Conservation (phyloP, 2,329 filamentous ascomycete genomes). For the Cladophialophora carrionii region DNA sequence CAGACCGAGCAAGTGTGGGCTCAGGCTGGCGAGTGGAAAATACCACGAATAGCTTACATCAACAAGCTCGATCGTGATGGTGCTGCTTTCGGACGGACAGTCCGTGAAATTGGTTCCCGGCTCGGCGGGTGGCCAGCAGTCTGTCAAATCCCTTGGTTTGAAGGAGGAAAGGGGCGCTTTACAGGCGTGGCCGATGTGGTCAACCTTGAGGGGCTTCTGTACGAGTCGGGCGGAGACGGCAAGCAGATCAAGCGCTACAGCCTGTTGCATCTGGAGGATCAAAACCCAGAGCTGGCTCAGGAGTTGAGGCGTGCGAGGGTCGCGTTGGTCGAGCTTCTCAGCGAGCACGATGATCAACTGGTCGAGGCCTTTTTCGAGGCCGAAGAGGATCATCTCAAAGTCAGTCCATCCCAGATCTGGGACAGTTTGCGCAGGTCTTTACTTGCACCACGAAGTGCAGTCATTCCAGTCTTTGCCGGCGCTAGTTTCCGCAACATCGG, state of each 20-base stretch:
- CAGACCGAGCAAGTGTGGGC: conserved; percentile 97
- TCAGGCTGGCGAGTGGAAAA: conserved; percentile 81
- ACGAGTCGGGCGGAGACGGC: conserved; percentile 69
- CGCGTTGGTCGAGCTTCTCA: conserved; percentile 78
- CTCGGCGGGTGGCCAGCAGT: conserved; percentile 84
- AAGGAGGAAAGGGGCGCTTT: conserved; percentile 70
- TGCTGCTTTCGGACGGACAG: conserved; percentile 78
- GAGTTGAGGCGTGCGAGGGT: conserved; percentile 77
- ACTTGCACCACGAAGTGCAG: conserved; percentile 66
- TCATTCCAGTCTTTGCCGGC: conserved; percentile 86
- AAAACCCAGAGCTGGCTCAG: conserved; percentile 56
- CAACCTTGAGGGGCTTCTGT: conserved; percentile 72
- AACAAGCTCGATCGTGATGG: conserved; percentile 87
- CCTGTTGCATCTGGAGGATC: conserved; percentile 57
- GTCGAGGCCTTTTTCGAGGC: conserved; percentile 81
- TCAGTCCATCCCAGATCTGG: conserved; percentile 69
- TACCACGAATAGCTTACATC: conserved; percentile 79
- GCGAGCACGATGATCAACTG: conserved; percentile 83
- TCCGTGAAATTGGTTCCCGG: conserved; percentile 80
- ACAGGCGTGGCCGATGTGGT: conserved; percentile 84
- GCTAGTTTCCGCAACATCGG: conserved; percentile 94
- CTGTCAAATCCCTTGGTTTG: conserved; percentile 95
- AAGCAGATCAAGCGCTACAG: conserved; percentile 62
- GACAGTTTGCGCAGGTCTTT: conserved; percentile 75
- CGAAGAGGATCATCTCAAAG: conserved; percentile 70